These are phyloP conservation scores for Saccharomycopsis crataegensis DNA, from an alignment of 1,139 yeast genomes.

Conservation along the genomic window DNA sequence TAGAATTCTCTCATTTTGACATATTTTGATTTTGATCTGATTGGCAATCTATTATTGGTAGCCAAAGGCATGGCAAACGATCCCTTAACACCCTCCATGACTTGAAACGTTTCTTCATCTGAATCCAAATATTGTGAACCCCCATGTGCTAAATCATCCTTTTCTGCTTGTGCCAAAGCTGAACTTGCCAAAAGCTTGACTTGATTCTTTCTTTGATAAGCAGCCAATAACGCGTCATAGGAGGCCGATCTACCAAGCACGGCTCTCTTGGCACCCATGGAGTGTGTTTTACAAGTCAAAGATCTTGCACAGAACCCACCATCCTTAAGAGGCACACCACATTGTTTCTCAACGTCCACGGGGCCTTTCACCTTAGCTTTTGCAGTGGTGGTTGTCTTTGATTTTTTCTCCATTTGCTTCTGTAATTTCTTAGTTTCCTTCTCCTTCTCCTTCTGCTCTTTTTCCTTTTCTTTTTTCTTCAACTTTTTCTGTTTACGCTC, in stretches of 20 bases:
- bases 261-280: constrained; percentile 96
- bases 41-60: constrained; percentile 11
- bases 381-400: constrained; percentile 30
- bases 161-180: constrained; percentile 52
- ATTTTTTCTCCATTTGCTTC: constrained; percentile 32
- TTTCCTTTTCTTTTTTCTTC: constrained; percentile 21
- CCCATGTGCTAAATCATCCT: constrained; percentile 37
- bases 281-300: constrained; percentile 92
- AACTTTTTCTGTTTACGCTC: constrained; percentile 22
- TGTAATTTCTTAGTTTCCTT: constrained; percentile 25
- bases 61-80: constrained; percentile 32
- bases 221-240: constrained; percentile 79
- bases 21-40: constrained; percentile 15
- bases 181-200: constrained; percentile 81
- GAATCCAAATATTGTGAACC: constrained; percentile 32
- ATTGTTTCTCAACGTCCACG: constrained; percentile 90
- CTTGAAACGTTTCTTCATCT: constrained; percentile 75
- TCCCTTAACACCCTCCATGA: constrained; percentile 81
- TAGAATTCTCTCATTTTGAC: constrained; percentile 18
- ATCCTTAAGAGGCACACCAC: constrained; percentile 90
- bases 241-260: constrained; percentile 92
- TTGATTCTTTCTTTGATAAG: constrained; percentile 87
- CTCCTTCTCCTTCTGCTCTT: constrained; percentile 20
- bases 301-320: constrained; percentile 95
- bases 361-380: constrained; percentile 46